Conservation (phyloP, 148 eudicot species). For the Chenopodium quinoa region DNA sequence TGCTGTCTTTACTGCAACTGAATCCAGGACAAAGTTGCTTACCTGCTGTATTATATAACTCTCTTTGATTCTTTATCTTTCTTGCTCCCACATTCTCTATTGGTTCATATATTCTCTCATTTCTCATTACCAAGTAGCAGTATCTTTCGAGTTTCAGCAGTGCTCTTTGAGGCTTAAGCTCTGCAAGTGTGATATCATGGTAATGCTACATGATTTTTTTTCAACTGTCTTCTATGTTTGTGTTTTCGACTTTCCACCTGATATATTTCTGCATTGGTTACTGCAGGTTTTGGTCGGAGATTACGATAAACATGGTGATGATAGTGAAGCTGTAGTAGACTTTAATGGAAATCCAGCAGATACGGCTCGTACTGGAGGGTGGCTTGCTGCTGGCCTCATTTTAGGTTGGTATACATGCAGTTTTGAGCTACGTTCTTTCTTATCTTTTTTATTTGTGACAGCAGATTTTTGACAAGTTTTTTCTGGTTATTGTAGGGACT, state of each 20-base stretch:
- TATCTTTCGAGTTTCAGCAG: constrained; percentile 9
- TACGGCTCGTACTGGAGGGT: constrained; percentile 75
- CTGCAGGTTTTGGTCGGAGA: constrained; percentile 55
- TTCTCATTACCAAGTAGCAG: background rate
- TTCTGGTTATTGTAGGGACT: constrained; percentile 43
- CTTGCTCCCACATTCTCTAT: background rate
- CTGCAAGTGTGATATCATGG: constrained; percentile 21
- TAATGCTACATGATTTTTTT: constrained; percentile 6
- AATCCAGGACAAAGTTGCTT: background rate
- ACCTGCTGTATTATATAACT: background rate
- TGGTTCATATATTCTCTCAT: background rate
- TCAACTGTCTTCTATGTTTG: background rate
- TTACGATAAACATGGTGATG: constrained; percentile 38
- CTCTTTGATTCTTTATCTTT: background rate
- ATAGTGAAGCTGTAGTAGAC: constrained; percentile 45
- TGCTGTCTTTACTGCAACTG: constrained; percentile 15
- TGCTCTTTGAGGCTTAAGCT: background rate
- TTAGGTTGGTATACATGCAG: constrained; percentile 46
- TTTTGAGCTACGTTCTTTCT: background rate
- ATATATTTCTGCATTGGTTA: background rate
- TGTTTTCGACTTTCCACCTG: background rate
- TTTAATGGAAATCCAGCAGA: constrained; percentile 75
- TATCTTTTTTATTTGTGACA: background rate
- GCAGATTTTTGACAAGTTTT: background rate
- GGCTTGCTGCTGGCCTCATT: constrained; percentile 96